Evolutionary conservation across 2,329 filamentous ascomycete species (phyloP).

Genomic region (Verticillium isaacii): DNA sequence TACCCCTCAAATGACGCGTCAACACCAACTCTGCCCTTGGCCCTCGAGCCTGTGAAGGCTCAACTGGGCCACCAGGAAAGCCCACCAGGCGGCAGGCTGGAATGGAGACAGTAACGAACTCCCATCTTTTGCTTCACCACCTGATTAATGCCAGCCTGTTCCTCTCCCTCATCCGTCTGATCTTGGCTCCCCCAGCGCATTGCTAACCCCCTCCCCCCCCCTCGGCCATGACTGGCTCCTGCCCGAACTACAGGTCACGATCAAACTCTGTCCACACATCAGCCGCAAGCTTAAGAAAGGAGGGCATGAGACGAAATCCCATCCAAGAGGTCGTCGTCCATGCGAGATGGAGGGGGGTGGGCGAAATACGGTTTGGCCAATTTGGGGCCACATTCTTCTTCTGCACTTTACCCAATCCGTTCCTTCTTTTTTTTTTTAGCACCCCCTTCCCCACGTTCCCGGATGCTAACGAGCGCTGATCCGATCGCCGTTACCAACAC

Average conservation of each 20-base stretch:
- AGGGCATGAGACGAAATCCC: not conserved
- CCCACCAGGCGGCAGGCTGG: not conserved
- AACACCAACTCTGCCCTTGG: not conserved
- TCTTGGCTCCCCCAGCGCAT: not conserved
- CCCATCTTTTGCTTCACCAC: not conserved
- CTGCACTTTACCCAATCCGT: not conserved
- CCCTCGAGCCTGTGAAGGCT: not conserved
- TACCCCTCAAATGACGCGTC: not conserved
- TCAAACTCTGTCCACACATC: not conserved
- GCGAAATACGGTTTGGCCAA: not conserved
- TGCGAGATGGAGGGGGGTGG: not conserved
- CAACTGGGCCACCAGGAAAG: not conserved
- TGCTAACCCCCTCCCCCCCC: not conserved
- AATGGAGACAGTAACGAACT: not conserved
- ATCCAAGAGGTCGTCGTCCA: not conserved
- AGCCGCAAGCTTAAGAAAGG: not conserved
- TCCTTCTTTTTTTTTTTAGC: not conserved
- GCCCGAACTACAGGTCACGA: not conserved
- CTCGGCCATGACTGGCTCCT: not conserved
- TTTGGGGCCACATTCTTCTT: not conserved
- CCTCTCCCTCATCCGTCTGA: not conserved
- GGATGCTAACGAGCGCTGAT: not conserved
- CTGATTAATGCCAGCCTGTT: not conserved
- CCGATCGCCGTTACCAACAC: not conserved
- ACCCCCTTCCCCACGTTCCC: constrained; percentile 1